Evolutionary conservation across 331 rosid genomes (phyloP), one percentile per base, ranked within the genome.

Genomic region (Quercus lobata): DNA sequence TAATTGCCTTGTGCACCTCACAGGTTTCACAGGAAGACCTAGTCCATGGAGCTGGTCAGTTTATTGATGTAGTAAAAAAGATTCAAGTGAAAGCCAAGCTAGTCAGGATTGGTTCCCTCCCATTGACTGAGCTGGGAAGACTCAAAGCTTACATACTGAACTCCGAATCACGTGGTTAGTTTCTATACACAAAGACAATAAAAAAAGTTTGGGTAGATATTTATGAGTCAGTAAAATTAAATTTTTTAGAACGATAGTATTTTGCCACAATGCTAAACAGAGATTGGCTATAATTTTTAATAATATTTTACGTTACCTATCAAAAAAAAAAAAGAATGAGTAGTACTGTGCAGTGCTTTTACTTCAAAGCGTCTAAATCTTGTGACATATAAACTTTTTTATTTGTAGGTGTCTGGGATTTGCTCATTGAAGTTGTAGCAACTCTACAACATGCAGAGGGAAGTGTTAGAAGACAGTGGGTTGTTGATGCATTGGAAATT

Each of bases 391-490:
- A 75, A 76, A 78, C 19, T 55, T 76, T 54, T 22, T 15, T 55
- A 82, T 83, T 85, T 76, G 74, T 86, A 95, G 99, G 91, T 79
- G 72, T 78, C 29, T 95, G 99, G 99, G 88, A 88, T 76, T 73
- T 88, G 76, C 96, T 95, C 46, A 24, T 80, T 76, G 98, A 93
- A 74, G 93, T 95, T 72, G 99, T 84, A 58, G 92, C 86, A 55
- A 96, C 93, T 84, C 81, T 95, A 84, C 88, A 91, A 71, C 86
- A 84, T 57, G 94, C 91, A 57, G 99, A 95, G 85, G 91, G 87
- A 82, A 88, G 88, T 79, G 72, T 90, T 82, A 91, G 83, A 82
- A 85, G 91, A 75, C 97, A 84, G 85, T 95, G 99, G 99, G 90
- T 93, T 71, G 81, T 90, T 80, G 97, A 91, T 78, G 92, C 94